Conservation (phyloP, 345 rosid species). For the Aquilaria malaccensis region DNA sequence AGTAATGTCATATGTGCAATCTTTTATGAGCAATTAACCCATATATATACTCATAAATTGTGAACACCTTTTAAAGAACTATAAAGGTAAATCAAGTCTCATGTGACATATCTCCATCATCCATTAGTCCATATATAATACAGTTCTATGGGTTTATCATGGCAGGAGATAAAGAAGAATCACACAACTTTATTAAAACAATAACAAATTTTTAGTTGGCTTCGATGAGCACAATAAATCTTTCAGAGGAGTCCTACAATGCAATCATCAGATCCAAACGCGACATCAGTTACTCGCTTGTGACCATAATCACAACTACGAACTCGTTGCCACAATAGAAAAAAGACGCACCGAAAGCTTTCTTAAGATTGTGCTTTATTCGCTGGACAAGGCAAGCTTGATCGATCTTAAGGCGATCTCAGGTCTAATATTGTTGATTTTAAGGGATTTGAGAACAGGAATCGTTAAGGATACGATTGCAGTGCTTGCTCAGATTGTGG, state of each 20-base stretch:
- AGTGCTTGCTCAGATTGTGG: conserved; percentile 89
- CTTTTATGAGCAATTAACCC: no score
- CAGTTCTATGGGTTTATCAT: no score
- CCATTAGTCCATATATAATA: no score
- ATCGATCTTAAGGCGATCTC: conserved; percentile 58
- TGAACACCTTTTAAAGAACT: no score
- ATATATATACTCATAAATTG: no score
- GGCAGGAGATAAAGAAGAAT: no score
- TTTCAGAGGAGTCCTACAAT: conserved; percentile 49
- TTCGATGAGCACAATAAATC: no score
- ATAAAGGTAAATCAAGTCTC: no score
- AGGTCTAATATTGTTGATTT: conserved; percentile 50
- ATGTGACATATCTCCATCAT: no score
- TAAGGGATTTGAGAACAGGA: conserved; percentile 70
- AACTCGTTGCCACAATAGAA: conserved; percentile 61
- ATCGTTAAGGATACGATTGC: conserved; percentile 91
- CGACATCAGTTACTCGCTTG: conserved; percentile 66
- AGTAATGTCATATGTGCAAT: no score
- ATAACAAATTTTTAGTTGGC: no score
- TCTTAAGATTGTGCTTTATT: conserved; percentile 62
- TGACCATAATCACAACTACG: conserved; percentile 43
- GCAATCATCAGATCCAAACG: conserved; percentile 79
- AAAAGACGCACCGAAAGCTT: conserved; percentile 85
- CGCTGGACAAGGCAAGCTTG: conserved; percentile 52
- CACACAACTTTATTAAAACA: no score